Base-by-base conservation (phyloP, 139 green algal genomes). In the Asterochloris erici region DNA sequence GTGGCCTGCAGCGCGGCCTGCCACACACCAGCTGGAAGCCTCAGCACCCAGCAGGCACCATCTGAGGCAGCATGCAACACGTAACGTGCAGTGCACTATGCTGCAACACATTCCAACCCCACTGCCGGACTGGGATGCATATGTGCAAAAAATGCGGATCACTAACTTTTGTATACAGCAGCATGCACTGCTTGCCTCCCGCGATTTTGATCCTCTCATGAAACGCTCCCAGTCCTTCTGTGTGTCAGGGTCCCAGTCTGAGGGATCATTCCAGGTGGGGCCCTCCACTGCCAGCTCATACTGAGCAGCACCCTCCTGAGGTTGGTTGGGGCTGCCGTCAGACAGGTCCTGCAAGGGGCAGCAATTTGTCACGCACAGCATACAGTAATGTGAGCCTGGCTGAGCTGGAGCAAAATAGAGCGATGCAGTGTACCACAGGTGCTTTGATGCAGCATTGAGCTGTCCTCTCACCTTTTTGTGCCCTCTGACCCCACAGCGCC, bases 141-240 rank as follows among this genome's bases (percentile, higher is more conserved):
- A 14, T 11, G 29, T 27, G 14, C 14, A 21, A 13, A 9, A 10
- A 29, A 12, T 47, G 75, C 13, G 4, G 23, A 47, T 27, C 68
- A 14, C 19, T 23, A 10, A 54, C n/a, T 69, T 16, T 19, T 71
- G 66, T 10, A 13, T 71, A 26, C 19, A 54, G 17, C 0, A 29
- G 75, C 16, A 29, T 15, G 70, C 23, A 54, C 0, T 47, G 12
- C 60, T 26, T 69, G 47, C 76, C 76, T 80, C 76, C 26, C 68
- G 76, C 15, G 76, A 80, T n/a, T 62, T 61, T 27, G 76, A 80
- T 0, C 76, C 60, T 16, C 69, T 68, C 76, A 80, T 80, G 76
- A 80, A 80, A 27, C 76, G 76, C 76, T 80, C 68, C 76, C 76
- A 80, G 16, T 80, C 60, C 76, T 80, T 80, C 60, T 80, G 76